phyloP scores from a whole-genome alignment of 176 grass and related monocot species.

The barley (Hordeum vulgare) region MorexV3_pseudomolecules_assembly NC_058523.1:176730615-176731114 shows the following conservation, averaged over 20 bases:
- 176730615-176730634: too few species aligned
- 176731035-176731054: conserved; percentile 16
- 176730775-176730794: conserved; percentile 19
- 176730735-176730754: conserved; percentile 21
- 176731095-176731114: neutral
- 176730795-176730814: neutral
- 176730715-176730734: neutral
- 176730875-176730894: conserved; percentile 1
- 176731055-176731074: conserved; percentile 2
- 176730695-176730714: neutral
- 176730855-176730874: neutral
- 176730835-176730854: conserved; percentile 16
- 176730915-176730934: neutral
- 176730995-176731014: neutral
- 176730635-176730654: too few species aligned
- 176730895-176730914: conserved; percentile 12
- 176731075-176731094: conserved; percentile 24
- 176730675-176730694: neutral
- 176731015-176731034: conserved; percentile 5
- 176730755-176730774: neutral
- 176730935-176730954: conserved; percentile 33
- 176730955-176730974: conserved; percentile 20
- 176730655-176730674: too few species aligned
- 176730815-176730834: conserved; percentile 21
- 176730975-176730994: conserved; percentile 8